Evolutionary conservation across 2,329 filamentous ascomycete genomes (phyloP).

Genomic region (Aspergillus proliferans): DNA sequence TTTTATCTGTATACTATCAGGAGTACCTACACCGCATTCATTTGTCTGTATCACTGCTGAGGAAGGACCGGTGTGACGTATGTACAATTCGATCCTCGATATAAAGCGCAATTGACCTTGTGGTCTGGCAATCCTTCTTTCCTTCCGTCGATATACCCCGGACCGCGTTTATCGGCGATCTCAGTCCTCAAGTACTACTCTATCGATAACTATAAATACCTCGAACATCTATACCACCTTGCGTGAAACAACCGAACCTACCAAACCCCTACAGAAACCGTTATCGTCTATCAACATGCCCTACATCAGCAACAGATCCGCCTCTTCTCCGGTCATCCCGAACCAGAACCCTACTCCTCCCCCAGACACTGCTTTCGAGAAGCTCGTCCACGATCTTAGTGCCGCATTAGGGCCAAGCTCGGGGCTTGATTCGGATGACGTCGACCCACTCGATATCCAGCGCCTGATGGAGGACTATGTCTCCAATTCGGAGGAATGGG

Average conservation of each 20-base stretch:
- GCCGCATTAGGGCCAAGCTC: slow-evolving; percentile 70
- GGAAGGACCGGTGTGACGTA: no score
- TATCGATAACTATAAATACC: neutral
- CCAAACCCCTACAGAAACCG: neutral
- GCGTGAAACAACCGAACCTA: neutral
- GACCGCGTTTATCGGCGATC: no score
- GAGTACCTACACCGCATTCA: neutral
- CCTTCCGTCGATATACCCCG: neutral
- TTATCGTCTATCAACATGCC: slow-evolving; percentile 23
- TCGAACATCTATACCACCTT: neutral
- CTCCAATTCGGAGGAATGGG: slow-evolving; percentile 66
- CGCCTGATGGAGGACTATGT: slow-evolving; percentile 68
- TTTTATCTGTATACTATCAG: neutral
- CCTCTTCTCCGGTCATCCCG: slow-evolving; percentile 5
- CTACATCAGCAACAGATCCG: slow-evolving; percentile 21
- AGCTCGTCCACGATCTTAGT: slow-evolving; percentile 67
- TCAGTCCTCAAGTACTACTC: no score
- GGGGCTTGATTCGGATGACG: slow-evolving; percentile 73
- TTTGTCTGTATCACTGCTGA: no score
- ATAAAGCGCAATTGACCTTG: neutral
- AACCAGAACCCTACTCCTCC: slow-evolving; percentile 3
- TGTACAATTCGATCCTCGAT: neutral
- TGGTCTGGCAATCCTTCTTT: neutral
- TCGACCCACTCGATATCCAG: slow-evolving; percentile 67
- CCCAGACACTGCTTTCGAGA: slow-evolving; percentile 50